Conservation (phyloP, 768 basidiomycete species). For the Mycena amicta region DNA sequence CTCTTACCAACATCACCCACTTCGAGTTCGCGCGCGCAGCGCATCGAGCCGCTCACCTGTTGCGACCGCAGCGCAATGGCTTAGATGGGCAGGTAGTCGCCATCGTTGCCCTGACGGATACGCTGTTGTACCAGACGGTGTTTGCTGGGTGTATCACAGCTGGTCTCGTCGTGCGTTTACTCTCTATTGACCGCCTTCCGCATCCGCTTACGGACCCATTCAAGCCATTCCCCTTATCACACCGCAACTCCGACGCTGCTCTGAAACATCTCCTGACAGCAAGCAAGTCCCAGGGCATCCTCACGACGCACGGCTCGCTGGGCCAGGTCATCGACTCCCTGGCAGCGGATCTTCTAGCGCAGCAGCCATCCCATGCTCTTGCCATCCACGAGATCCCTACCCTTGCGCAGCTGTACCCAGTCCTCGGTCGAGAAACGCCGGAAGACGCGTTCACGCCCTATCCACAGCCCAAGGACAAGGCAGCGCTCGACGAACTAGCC, state of each 20-base stretch:
- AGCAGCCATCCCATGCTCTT: slow-evolving; percentile 25
- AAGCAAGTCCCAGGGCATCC: slow-evolving; percentile 39
- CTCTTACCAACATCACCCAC: slow-evolving; percentile 34
- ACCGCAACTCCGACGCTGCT: slow-evolving; percentile 40
- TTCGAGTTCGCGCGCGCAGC: slow-evolving; percentile 47
- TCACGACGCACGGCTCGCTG: slow-evolving; percentile 32
- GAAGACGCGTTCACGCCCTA: slow-evolving; percentile 34
- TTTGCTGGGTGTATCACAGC: slow-evolving; percentile 40
- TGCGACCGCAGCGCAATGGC: slow-evolving; percentile 35
- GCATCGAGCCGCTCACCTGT: slow-evolving; percentile 42
- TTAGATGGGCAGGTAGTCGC: slow-evolving; percentile 37
- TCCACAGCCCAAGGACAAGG: slow-evolving; percentile 16
- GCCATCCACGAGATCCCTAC: slow-evolving; percentile 36
- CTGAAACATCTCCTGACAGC: slow-evolving; percentile 39
- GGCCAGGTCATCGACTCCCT: slow-evolving; percentile 32
- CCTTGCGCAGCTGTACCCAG: slow-evolving; percentile 40
- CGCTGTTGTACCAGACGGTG: slow-evolving; percentile 45
- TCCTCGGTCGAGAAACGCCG: slow-evolving; percentile 38
- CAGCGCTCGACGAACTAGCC: slow-evolving; percentile 28
- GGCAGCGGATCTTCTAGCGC: slow-evolving; percentile 17
- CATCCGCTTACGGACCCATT: background rate
- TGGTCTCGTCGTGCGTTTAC: slow-evolving; percentile 38
- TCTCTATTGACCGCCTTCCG: background rate
- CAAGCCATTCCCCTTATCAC: slow-evolving; percentile 46
- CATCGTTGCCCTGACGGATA: slow-evolving; percentile 35